phyloP scores from a whole-genome alignment of 1,284 basidiomycete species.

The Moesziomyces sp. region DNA sequence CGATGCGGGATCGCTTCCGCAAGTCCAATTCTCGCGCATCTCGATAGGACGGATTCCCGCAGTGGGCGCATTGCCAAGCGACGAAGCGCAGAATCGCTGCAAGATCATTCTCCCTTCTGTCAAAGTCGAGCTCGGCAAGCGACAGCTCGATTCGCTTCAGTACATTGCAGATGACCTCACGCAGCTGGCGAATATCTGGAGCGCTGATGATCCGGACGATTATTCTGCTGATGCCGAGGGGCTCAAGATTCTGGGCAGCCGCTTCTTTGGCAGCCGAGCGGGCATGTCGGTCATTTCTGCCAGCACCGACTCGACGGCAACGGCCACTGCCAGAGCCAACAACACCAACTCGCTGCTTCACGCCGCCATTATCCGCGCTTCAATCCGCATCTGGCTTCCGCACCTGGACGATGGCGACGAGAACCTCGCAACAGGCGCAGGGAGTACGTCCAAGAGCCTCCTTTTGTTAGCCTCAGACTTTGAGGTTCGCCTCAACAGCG shows the following conservation, averaged over 20 bases:
- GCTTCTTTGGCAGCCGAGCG: constrained; percentile 53
- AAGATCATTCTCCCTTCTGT: constrained; percentile 29
- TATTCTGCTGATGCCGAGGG: constrained; percentile 36
- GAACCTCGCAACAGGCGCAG: background rate
- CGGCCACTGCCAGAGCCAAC: constrained; percentile 22
- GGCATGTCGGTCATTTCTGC: constrained; percentile 45
- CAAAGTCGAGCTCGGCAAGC: constrained; percentile 38
- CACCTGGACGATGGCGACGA: background rate
- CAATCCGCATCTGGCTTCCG: constrained; percentile 34
- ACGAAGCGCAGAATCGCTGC: constrained; percentile 27
- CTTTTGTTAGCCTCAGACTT: constrained; percentile 26
- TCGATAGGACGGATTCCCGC: background rate
- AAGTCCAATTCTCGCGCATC: constrained; percentile 9
- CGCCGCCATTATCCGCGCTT: constrained; percentile 26
- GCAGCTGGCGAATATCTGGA: constrained; percentile 39
- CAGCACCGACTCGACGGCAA: constrained; percentile 45
- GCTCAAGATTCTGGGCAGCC: constrained; percentile 51
- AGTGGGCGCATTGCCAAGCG: background rate
- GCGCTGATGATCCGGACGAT: constrained; percentile 22
- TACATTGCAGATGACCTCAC: constrained; percentile 57
- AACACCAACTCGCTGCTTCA: constrained; percentile 26
- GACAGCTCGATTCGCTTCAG: constrained; percentile 51
- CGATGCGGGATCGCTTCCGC: constrained; percentile 7
- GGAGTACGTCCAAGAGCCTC: constrained; percentile 20
- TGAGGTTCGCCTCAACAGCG: constrained; percentile 33